These are phyloP conservation scores for Luvunga scandens DNA, from an alignment of 345 rosid genomes.

Conservation along the genomic window DNA sequence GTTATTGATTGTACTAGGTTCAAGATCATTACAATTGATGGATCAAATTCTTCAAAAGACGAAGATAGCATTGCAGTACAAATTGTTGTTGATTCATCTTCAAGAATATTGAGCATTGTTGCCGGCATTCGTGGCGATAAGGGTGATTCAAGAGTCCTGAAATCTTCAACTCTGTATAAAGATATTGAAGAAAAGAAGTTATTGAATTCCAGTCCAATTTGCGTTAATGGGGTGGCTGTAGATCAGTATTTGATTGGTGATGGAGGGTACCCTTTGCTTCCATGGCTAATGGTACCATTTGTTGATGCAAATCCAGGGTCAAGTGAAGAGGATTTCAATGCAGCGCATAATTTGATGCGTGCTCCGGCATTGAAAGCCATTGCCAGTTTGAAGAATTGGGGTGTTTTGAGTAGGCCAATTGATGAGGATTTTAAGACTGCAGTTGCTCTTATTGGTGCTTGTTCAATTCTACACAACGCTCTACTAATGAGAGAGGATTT, in stretches of 20 bases:
- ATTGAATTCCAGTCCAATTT: constrained; percentile 29
- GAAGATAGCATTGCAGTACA: constrained; percentile 47
- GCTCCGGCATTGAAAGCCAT: constrained; percentile 35
- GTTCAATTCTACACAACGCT: constrained; percentile 65
- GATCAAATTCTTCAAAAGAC: constrained; percentile 3
- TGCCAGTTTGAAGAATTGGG: constrained; percentile 64
- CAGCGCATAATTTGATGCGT: constrained; percentile 29
- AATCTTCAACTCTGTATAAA: constrained; percentile 43
- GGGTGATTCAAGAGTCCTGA: constrained; percentile 35
- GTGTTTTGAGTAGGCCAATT: constrained; percentile 45
- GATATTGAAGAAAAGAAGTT: constrained; percentile 43
- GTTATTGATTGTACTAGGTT: constrained; percentile 53
- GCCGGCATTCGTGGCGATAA: constrained; percentile 57
- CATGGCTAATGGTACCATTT: constrained; percentile 67
- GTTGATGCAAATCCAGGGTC: constrained; percentile 31
- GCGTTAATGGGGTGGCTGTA: constrained; percentile 30
- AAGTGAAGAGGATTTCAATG: constrained; percentile 41
- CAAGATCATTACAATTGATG: constrained; percentile 23
- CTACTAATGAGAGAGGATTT: constrained; percentile 60
- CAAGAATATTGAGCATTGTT: constrained; percentile 48
- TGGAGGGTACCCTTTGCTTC: constrained; percentile 57
- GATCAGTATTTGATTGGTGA: constrained; percentile 55
- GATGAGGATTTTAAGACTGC: constrained; percentile 50
- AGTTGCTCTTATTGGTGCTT: constrained; percentile 54
- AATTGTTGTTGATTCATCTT: constrained; percentile 57